These are phyloP conservation scores for Pseudopyrenochaeta lycopersici DNA, from an alignment of 2,329 filamentous ascomycete species.

Conservation along the genomic window DNA sequence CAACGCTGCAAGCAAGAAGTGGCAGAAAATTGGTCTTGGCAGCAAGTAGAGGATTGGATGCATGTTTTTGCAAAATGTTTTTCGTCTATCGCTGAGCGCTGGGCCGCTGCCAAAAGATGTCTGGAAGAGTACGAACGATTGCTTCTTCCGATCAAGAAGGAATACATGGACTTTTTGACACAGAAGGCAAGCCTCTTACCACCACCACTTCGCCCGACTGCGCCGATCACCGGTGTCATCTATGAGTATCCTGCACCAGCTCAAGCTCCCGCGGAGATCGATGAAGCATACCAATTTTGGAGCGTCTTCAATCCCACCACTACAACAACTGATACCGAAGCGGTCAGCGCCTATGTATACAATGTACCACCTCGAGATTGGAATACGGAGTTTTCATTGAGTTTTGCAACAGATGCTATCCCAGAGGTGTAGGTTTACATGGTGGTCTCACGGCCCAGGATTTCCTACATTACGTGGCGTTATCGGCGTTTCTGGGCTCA, in stretches of 20 bases:
- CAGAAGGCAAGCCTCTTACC: constrained; percentile 35
- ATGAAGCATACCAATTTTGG: constrained; percentile 41
- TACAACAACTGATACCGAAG: constrained; percentile 31
- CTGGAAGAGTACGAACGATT: constrained; percentile 46
- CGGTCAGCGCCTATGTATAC: constrained; percentile 28
- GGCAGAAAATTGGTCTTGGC: constrained; percentile 33
- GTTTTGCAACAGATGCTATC: constrained; percentile 30
- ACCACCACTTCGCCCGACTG: constrained; percentile 10
- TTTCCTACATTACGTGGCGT: background rate
- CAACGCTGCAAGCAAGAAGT: constrained; percentile 43
- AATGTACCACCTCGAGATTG: constrained; percentile 41
- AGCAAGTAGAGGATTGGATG: constrained; percentile 42
- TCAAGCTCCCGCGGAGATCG: constrained; percentile 21
- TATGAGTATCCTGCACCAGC: constrained; percentile 19
- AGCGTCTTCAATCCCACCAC: constrained; percentile 41
- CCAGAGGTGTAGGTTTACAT: constrained; percentile 10
- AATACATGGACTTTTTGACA: constrained; percentile 43
- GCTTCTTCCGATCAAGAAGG: constrained; percentile 40
- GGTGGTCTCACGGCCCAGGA: background rate
- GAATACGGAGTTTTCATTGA: constrained; percentile 44
- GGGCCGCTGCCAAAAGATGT: constrained; percentile 44
- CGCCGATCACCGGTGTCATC: constrained; percentile 10
- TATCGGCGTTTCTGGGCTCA: background rate
- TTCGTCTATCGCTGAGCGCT: constrained; percentile 44
- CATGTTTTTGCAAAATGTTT: constrained; percentile 43